Base-by-base conservation (phyloP, 176 grass and related monocot species). In the Leersia perrieri region DNA sequence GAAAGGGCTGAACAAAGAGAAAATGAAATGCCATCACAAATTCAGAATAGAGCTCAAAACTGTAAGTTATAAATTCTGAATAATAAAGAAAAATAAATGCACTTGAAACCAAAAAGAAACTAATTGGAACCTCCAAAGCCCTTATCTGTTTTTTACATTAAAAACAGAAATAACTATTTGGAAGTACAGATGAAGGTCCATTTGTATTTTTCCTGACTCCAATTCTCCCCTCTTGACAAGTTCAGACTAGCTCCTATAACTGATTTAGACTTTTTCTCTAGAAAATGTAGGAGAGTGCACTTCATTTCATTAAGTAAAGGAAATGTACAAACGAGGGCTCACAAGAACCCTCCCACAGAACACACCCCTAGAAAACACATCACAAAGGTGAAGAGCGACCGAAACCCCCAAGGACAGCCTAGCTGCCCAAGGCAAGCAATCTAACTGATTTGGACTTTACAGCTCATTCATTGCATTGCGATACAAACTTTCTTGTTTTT, bases 1-100 rank as follows among this genome's bases (percentile, higher is more conserved):
- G 87, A 70, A 84, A 90, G 11, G 89, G 89, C 89, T 91, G 80
- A 90, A 53, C 40, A 36, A 80, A 64, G 23, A 75, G 74, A 73
- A 66, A 51, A 82, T 12, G 29, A 29, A 74, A 61, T 49, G 31
- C 18, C 39, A 26, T 11, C 26, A 84, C 5, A 9, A n/a, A n/a
- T n/a, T n/a, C n/a, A n/a, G n/a, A n/a, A 35, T 28, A 25, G 69
- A 68, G 23, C 18, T 58, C 62, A 2, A 55, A 69, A 68, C 69
- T 80, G 29, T 64, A 44, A 63, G 16, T 53, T 33, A 72, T 40
- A 68, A 78, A 79, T 51, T 68, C 42, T 67, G 12, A 66, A 79
- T 67, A 67, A 51, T 22, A 31, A 65, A 30, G 62, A 73, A 83
- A 67, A 72, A 18, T 47, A 5, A 68, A 63, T 28, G 25, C 22